These are phyloP conservation scores for Pseudogymnoascus sp. DNA, from an alignment of 2,329 filamentous ascomycete species.

Conservation along the genomic window DNA sequence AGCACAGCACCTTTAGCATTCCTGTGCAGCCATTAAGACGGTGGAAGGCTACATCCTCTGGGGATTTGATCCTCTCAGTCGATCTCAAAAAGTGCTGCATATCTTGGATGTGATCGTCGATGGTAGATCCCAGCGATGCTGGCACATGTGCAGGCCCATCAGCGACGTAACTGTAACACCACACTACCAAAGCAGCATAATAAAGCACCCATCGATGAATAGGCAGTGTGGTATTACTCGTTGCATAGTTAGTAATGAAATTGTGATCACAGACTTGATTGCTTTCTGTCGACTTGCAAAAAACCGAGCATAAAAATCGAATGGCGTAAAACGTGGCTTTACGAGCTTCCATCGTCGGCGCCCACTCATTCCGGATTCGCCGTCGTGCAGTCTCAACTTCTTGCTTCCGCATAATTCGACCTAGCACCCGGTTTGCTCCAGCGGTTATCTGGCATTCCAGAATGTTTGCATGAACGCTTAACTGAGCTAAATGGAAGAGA, in stretches of 20 bases:
- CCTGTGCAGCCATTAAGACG: constrained; percentile 81
- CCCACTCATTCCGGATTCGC: constrained; percentile 85
- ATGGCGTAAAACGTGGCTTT: constrained; percentile 91
- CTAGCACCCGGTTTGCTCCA: constrained; percentile 75
- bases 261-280: constrained; percentile 24
- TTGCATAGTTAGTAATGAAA: constrained; percentile 59
- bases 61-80: constrained; percentile 65
- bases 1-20: constrained; percentile 71
- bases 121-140: constrained; percentile 42
- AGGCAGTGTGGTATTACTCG: constrained; percentile 79
- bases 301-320: constrained; percentile 76
- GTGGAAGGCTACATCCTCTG: constrained; percentile 68
- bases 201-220: constrained; percentile 95
- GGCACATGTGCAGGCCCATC: constrained; percentile 60
- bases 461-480: constrained; percentile 96
- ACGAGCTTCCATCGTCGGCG: constrained; percentile 76
- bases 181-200: constrained; percentile 84
- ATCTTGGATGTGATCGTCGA: constrained; percentile 62
- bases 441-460: constrained; percentile 96
- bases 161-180: constrained; percentile 88
- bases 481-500: constrained; percentile 87
- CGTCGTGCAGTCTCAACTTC: constrained; percentile 75
- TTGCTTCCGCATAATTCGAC: constrained; percentile 73
- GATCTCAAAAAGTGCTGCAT: constrained; percentile 74
- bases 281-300: constrained; percentile 41